phyloP scores from a whole-genome alignment of 1,139 yeast genomes.

The Yamadazyma oceani region DNA sequence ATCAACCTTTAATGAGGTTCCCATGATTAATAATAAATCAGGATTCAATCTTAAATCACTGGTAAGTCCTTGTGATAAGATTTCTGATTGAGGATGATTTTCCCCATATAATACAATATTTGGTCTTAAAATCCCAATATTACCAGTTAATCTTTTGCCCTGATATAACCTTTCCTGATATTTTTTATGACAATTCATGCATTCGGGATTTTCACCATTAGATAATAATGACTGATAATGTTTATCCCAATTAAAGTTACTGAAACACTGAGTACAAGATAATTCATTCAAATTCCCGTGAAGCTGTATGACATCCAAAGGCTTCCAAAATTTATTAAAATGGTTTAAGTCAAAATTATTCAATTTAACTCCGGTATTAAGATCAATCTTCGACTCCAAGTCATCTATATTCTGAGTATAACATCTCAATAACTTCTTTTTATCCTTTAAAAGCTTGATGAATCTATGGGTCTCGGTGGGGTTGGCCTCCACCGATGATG shows the following conservation, averaged over 20 bases:
- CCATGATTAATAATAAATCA: slow-evolving; percentile 67
- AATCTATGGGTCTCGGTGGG: slow-evolving; percentile 87
- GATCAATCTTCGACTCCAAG: slow-evolving; percentile 35
- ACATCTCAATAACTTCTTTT: slow-evolving; percentile 73
- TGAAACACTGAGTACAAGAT: slow-evolving; percentile 69
- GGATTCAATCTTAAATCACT: slow-evolving; percentile 59
- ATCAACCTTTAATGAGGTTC: slow-evolving; percentile 72
- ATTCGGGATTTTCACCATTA: slow-evolving; percentile 62
- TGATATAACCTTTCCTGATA: slow-evolving; percentile 52
- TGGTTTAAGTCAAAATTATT: slow-evolving; percentile 26
- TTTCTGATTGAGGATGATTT: slow-evolving; percentile 71
- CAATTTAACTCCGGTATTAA: slow-evolving; percentile 44
- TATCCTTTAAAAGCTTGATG: slow-evolving; percentile 61
- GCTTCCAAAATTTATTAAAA: slow-evolving; percentile 53
- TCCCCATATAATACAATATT: slow-evolving; percentile 79
- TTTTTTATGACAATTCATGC: slow-evolving; percentile 56
- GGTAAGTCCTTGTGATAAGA: slow-evolving; percentile 57
- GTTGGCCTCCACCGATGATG: slow-evolving; percentile 59
- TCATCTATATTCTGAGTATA: slow-evolving; percentile 79
- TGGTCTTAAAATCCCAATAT: slow-evolving; percentile 68
- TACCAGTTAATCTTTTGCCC: slow-evolving; percentile 62
- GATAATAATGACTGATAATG: slow-evolving; percentile 45
- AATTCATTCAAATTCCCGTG: slow-evolving; percentile 86
- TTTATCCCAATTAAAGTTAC: slow-evolving; percentile 60
- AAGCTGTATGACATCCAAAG: slow-evolving; percentile 75